These are phyloP conservation scores for Heliosperma pusillum DNA, from an alignment of 148 eudicot genomes.

Conservation along the genomic window DNA sequence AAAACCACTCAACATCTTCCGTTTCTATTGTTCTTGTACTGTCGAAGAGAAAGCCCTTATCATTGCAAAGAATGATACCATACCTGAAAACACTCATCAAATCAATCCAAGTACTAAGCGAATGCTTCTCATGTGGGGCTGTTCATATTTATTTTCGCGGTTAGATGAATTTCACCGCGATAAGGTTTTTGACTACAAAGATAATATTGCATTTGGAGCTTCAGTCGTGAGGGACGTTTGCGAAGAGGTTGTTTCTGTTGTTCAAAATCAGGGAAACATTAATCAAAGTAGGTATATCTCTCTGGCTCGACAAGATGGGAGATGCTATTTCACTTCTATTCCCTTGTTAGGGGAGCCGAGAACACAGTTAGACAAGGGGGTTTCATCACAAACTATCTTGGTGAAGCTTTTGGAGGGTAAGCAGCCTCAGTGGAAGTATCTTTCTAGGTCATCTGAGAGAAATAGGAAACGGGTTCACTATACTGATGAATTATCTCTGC, in stretches of 20 bases:
- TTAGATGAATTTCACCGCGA: conserved; percentile 48
- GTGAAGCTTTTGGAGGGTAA: conserved; percentile 52
- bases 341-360: conserved; percentile 57
- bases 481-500: conserved; percentile 26
- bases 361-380: conserved; percentile 37
- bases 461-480: conserved; percentile 66
- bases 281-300: conserved; percentile 31
- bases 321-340: conserved; percentile 38
- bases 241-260: conserved; percentile 40
- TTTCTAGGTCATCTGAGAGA: conserved; percentile 44
- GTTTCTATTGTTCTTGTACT: conserved; percentile 61
- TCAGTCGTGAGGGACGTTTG: conserved; percentile 43
- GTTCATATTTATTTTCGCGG: conserved; percentile 48
- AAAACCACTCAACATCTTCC: conserved; percentile 57
- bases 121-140: conserved; percentile 65
- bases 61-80: conserved; percentile 54
- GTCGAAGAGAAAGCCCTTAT: conserved; percentile 67
- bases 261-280: conserved; percentile 24
- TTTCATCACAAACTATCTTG: conserved; percentile 63
- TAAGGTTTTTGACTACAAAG: conserved; percentile 14
- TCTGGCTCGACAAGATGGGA: conserved; percentile 45
- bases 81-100: conserved; percentile 39
- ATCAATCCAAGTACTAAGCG: conserved; percentile 42
- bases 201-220: conserved; percentile 28
- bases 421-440: conserved; percentile 68